Evolutionary conservation across 2,329 filamentous ascomycete species (phyloP).

Genomic region (Raffaelea albimanens): DNA sequence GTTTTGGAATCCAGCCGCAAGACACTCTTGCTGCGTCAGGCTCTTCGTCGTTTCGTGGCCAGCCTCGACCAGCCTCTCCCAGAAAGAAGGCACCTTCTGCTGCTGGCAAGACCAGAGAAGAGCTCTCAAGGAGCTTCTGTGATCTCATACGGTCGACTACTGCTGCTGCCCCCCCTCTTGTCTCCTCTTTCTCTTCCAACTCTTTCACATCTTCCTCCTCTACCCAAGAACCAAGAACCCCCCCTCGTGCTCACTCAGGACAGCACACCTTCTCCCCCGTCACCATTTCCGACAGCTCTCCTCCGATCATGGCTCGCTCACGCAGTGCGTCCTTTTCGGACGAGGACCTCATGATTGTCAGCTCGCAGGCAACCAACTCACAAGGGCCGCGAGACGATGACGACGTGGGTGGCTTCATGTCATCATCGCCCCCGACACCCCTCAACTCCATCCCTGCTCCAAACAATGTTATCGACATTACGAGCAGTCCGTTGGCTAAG

Average conservation of each 20-base stretch:
- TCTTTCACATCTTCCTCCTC: constrained; percentile 8
- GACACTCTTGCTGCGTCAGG: constrained; percentile 14
- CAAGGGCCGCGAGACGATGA: constrained; percentile 13
- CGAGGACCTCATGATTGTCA: constrained; percentile 25
- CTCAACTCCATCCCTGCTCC: constrained; percentile 27
- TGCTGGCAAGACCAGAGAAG: constrained; percentile 1
- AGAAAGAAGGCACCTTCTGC: not conserved
- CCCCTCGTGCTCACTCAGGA: too few species aligned
- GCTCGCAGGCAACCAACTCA: constrained; percentile 22
- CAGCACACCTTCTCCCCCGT: not conserved
- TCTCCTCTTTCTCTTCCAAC: not conserved
- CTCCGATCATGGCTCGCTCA: constrained; percentile 16
- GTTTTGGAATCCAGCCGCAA: constrained; percentile 18
- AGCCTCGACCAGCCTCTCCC: not conserved
- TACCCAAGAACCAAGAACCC: not conserved
- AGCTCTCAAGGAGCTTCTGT: constrained; percentile 16
- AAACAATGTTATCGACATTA: constrained; percentile 20
- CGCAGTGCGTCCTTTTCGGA: constrained; percentile 24
- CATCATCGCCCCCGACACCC: constrained; percentile 16
- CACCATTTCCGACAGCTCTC: not conserved
- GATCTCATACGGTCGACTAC: constrained; percentile 16
- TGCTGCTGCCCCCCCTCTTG: constrained; percentile 8
- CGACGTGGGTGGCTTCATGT: constrained; percentile 1
- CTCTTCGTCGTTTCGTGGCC: not conserved
- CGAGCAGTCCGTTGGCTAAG: constrained; percentile 16